Conservation (phyloP, 257 asterid species). For the Avicennia marina region DNA sequence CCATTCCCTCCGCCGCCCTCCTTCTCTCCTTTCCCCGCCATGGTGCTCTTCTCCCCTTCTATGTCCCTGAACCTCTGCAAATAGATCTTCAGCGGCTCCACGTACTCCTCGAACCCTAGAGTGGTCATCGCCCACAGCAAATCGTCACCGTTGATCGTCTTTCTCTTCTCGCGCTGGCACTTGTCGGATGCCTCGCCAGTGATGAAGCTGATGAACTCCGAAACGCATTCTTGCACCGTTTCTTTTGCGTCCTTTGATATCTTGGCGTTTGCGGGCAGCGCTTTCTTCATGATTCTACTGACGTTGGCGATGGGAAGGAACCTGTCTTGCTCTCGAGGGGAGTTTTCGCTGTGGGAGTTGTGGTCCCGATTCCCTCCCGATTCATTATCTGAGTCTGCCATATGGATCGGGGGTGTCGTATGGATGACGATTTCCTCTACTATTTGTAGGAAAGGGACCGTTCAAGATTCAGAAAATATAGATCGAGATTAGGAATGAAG, state of each 20-base stretch:
- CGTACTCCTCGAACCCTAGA: constrained; percentile 65
- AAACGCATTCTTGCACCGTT: constrained; percentile 67
- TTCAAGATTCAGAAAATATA: too few species aligned
- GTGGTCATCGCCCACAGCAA: constrained; percentile 72
- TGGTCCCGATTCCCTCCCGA: constrained; percentile 64
- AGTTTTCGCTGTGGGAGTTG: constrained; percentile 34
- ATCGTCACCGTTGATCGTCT: constrained; percentile 69
- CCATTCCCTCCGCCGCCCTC: constrained; percentile 28
- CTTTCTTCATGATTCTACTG: constrained; percentile 62
- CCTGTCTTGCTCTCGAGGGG: constrained; percentile 58
- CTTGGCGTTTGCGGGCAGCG: constrained; percentile 65
- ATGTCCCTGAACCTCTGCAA: constrained; percentile 60
- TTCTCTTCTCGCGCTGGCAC: constrained; percentile 64
- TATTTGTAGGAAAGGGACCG: too few species aligned
- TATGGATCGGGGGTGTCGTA: too few species aligned
- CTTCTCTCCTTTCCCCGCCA: constrained; percentile 39
- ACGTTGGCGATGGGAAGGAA: constrained; percentile 73
- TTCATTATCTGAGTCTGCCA: constrained; percentile 90
- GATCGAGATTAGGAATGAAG: too few species aligned
- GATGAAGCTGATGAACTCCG: constrained; percentile 69
- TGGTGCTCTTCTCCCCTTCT: constrained; percentile 59
- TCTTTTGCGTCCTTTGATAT: constrained; percentile 70
- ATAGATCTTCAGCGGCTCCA: constrained; percentile 52
- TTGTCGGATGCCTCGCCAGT: constrained; percentile 74
- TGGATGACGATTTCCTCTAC: background rate